phyloP scores from a whole-genome alignment of 202 grass and related monocot genomes.

The Elaeis oleifera region DNA sequence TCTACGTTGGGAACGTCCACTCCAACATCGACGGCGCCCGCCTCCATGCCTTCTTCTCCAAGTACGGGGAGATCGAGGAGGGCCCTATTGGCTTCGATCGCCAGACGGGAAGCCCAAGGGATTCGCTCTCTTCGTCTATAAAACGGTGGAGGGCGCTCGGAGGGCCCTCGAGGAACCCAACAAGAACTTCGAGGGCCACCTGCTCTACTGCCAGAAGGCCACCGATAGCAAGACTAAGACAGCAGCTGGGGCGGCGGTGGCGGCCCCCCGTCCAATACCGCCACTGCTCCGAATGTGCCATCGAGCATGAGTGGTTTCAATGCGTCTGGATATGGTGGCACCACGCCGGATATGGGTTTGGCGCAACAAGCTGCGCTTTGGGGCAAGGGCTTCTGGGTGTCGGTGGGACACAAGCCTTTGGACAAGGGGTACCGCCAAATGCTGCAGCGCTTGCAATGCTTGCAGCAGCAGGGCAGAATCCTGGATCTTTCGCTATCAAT shows the following conservation, averaged over 20 bases:
- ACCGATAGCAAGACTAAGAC: conserved; percentile 61
- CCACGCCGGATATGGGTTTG: conserved; percentile 53
- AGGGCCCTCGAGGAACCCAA: conserved; percentile 76
- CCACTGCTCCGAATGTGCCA: conserved; percentile 8
- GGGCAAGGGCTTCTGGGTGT: conserved; percentile 39
- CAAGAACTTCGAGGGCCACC: conserved; percentile 80
- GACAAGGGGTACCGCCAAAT: conserved; percentile 50
- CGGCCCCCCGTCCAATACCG: conserved; percentile 20
- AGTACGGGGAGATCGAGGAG: conserved; percentile 94
- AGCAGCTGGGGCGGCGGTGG: conserved; percentile 17
- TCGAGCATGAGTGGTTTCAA: conserved; percentile 37
- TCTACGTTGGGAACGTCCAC: conserved; percentile 94
- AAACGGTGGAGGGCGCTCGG: conserved; percentile 50
- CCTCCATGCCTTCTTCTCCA: conserved; percentile 66
- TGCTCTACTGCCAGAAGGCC: conserved; percentile 78
- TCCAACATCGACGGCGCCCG: conserved; percentile 64
- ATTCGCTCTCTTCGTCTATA: conserved; percentile 94
- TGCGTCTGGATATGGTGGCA: conserved; percentile 32
- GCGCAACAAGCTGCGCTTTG: conserved; percentile 70
- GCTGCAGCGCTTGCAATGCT: conserved; percentile 86
- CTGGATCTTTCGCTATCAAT: conserved; percentile 35
- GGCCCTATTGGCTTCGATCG: conserved; percentile 93
- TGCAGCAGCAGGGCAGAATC: conserved; percentile 86
- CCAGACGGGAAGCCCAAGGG: conserved; percentile 80
- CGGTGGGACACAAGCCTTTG: conserved; percentile 52